These are phyloP conservation scores for Kwoniella botswanensis DNA, from an alignment of 768 basidiomycete genomes.

Conservation along the genomic window DNA sequence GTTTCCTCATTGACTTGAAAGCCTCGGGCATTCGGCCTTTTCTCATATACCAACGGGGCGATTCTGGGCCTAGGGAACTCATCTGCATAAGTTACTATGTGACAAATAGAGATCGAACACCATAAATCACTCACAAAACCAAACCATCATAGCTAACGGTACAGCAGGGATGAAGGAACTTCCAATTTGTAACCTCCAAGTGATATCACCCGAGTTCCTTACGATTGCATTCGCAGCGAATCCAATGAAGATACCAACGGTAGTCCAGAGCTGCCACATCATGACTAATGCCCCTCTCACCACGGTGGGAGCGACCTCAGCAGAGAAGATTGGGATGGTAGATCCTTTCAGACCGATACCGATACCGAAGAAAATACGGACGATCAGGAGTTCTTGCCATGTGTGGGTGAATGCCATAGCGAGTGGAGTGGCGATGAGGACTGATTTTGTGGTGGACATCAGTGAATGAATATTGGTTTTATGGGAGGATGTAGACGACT, in stretches of 20 bases:
- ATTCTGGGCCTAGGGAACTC: slow-evolving; percentile 49
- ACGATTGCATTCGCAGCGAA: slow-evolving; percentile 55
- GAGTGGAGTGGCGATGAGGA: slow-evolving; percentile 60
- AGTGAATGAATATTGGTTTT: too few species aligned
- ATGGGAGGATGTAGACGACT: neutral
- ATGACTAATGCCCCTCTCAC: slow-evolving; percentile 84
- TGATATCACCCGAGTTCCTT: slow-evolving; percentile 44
- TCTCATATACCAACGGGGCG: slow-evolving; percentile 57
- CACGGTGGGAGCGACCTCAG: slow-evolving; percentile 75
- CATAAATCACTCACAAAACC: slow-evolving; percentile 43
- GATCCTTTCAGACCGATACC: slow-evolving; percentile 48
- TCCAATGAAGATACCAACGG: slow-evolving; percentile 57
- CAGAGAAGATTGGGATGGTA: slow-evolving; percentile 69
- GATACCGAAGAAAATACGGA: slow-evolving; percentile 39
- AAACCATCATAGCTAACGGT: slow-evolving; percentile 33
- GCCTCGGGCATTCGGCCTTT: slow-evolving; percentile 53
- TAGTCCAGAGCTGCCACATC: slow-evolving; percentile 70
- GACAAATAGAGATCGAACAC: too few species aligned
- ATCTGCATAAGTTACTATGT: neutral
- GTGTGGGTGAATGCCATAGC: slow-evolving; percentile 37
- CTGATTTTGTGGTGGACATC: slow-evolving; percentile 59
- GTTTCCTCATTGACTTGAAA: slow-evolving; percentile 48
- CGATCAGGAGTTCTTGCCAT: slow-evolving; percentile 38
- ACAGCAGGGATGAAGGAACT: slow-evolving; percentile 41
- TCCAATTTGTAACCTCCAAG: slow-evolving; percentile 59